phyloP scores from a whole-genome alignment of 768 basidiomycete genomes.

The Collybiopsis confluens region DNA sequence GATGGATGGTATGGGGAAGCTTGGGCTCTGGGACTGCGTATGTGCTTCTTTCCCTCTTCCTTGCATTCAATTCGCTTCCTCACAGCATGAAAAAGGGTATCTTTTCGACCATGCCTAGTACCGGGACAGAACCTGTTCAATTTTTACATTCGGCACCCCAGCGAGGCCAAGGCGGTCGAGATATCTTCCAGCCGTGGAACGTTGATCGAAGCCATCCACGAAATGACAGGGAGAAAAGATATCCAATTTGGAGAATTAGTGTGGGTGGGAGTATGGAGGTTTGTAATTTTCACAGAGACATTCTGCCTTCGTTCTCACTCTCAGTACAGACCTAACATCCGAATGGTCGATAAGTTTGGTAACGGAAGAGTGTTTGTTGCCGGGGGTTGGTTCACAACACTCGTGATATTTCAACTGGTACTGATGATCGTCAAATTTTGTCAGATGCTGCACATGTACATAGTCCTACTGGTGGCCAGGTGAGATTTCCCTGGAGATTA shows the following conservation, averaged over 20 bases:
- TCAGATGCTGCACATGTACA: slow-evolving; percentile 49
- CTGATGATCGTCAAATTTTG: no score
- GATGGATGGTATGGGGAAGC: slow-evolving; percentile 20
- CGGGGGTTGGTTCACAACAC: slow-evolving; percentile 32
- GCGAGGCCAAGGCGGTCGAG: no score
- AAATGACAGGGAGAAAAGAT: slow-evolving; percentile 21
- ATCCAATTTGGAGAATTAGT: slow-evolving; percentile 27
- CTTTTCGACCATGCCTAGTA: slow-evolving; percentile 4
- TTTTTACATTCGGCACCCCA: not conserved
- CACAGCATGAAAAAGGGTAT: slow-evolving; percentile 1
- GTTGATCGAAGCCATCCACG: slow-evolving; percentile 25
- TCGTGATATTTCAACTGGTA: no score
- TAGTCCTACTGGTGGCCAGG: slow-evolving; percentile 39
- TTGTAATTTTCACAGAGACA: no score
- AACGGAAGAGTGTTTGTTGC: slow-evolving; percentile 44
- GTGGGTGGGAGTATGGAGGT: no score
- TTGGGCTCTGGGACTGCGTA: slow-evolving; percentile 11
- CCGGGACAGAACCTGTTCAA: slow-evolving; percentile 3
- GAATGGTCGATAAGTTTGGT: no score
- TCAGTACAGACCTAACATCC: no score
- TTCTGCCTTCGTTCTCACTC: no score
- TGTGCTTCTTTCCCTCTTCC: not conserved
- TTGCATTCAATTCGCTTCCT: no score
- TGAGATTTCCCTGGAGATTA: slow-evolving; percentile 10
- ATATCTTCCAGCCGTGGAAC: slow-evolving; percentile 16